phyloP scores from a whole-genome alignment of 1,284 basidiomycete species.

The Trichosporon inkin region DNA sequence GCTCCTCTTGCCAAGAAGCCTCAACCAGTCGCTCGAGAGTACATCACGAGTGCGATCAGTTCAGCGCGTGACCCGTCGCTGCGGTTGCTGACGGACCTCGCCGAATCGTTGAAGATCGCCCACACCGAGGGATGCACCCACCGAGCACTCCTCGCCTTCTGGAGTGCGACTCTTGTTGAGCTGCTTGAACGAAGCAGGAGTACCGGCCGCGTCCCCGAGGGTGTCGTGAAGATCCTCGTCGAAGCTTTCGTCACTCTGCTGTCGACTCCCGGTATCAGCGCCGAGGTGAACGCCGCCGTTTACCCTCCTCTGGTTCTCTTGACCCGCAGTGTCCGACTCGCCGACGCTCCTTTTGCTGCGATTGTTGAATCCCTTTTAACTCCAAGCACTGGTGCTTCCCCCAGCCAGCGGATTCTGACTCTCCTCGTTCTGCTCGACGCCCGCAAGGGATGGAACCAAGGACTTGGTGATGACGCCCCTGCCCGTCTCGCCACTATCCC shows the following conservation, averaged over 20 bases:
- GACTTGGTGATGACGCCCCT: slow-evolving; percentile 32
- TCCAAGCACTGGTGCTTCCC: slow-evolving; percentile 38
- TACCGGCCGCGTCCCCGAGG: slow-evolving; percentile 32
- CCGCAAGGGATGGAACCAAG: slow-evolving; percentile 32
- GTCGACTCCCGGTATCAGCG: slow-evolving; percentile 30
- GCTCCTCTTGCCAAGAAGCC: slow-evolving; percentile 69
- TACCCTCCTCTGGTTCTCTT: slow-evolving; percentile 49
- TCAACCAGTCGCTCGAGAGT: slow-evolving; percentile 64
- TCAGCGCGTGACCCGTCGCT: slow-evolving; percentile 59
- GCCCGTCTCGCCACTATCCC: slow-evolving; percentile 30
- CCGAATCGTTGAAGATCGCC: slow-evolving; percentile 45
- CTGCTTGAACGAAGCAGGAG: slow-evolving; percentile 59
- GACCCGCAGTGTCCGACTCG: slow-evolving; percentile 39
- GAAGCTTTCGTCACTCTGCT: slow-evolving; percentile 44
- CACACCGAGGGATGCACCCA: slow-evolving; percentile 59
- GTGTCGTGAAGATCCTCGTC: slow-evolving; percentile 46
- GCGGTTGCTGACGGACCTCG: slow-evolving; percentile 58
- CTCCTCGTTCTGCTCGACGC: slow-evolving; percentile 46
- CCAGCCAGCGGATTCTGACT: slow-evolving; percentile 45
- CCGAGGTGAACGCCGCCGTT: slow-evolving; percentile 47
- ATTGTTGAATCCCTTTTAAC: slow-evolving; percentile 39
- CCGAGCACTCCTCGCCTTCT: slow-evolving; percentile 76
- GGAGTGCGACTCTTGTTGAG: slow-evolving; percentile 73
- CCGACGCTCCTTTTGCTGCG: slow-evolving; percentile 43
- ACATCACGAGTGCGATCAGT: slow-evolving; percentile 63